phyloP scores from a whole-genome alignment of 2,329 filamentous ascomycete species.

The Apiospora rasikravindrae region DNA sequence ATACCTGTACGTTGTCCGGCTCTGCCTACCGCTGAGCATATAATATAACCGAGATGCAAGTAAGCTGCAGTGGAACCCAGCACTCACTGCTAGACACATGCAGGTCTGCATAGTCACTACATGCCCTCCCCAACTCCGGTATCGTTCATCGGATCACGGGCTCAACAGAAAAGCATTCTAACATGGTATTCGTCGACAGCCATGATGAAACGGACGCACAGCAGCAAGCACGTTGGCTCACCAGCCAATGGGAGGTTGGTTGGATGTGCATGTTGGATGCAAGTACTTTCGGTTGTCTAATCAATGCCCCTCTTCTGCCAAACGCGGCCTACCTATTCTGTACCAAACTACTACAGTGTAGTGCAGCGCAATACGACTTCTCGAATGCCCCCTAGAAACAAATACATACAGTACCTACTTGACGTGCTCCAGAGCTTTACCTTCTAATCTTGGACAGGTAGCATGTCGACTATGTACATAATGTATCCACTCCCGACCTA shows the following conservation, averaged over 20 bases:
- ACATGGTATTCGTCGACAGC: constrained; percentile 2
- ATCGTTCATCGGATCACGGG: not conserved
- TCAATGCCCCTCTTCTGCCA: not conserved
- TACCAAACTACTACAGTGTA: not conserved
- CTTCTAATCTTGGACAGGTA: constrained; percentile 16
- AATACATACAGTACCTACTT: not conserved
- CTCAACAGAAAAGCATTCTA: constrained; percentile 4
- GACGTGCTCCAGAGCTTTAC: not conserved
- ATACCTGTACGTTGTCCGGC: not conserved
- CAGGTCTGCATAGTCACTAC: not conserved
- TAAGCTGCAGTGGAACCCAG: constrained; percentile 12
- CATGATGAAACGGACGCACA: not conserved
- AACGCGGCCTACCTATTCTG: not conserved
- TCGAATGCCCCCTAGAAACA: not conserved
- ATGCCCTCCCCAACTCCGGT: not conserved
- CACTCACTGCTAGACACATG: not conserved
- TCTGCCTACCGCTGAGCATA: not conserved
- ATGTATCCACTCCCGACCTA: not conserved
- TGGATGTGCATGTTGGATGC: not conserved
- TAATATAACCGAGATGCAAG: constrained; percentile 13
- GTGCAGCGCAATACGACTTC: not conserved
- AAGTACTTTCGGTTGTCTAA: not conserved
- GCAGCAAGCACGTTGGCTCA: not conserved
- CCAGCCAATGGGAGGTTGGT: not conserved
- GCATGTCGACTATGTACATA: not conserved